Conservation (phyloP, 116 monocot genomes). For the Papilionanthe hybrid region DNA sequence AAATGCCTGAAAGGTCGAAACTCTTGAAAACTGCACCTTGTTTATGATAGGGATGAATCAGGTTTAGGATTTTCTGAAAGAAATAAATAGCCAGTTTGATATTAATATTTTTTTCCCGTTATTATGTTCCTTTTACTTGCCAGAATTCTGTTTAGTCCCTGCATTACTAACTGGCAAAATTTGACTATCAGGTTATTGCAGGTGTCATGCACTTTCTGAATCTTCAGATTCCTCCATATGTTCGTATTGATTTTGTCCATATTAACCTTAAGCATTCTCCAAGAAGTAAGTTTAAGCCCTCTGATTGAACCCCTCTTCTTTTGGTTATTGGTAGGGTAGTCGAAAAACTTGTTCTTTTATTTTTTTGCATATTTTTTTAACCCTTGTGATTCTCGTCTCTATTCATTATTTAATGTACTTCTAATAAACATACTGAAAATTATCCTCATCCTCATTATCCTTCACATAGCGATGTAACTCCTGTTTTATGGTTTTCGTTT, state of each 20-base stretch:
- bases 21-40: neutral
- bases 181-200: slow-evolving; percentile 64
- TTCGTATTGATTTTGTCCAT: slow-evolving; percentile 83
- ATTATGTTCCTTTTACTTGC: neutral
- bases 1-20: neutral
- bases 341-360: neutral
- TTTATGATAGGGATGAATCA: neutral
- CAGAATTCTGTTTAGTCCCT: neutral
- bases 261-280: slow-evolving; percentile 53
- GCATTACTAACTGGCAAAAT: slow-evolving; percentile 8
- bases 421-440: slow-evolving; percentile 1
- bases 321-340: neutral
- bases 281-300: slow-evolving; percentile 49
- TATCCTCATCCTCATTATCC: neutral
- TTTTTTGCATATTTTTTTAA: neutral
- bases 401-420: neutral
- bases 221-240: slow-evolving; percentile 81
- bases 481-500: neutral
- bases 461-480: neutral
- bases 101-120: neutral
- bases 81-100: neutral
- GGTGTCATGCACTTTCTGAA: slow-evolving; percentile 73
- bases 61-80: neutral
- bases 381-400: neutral
- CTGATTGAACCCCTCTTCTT: neutral